phyloP scores from a whole-genome alignment of 345 rosid species.

The Syzygium aromaticum region DNA sequence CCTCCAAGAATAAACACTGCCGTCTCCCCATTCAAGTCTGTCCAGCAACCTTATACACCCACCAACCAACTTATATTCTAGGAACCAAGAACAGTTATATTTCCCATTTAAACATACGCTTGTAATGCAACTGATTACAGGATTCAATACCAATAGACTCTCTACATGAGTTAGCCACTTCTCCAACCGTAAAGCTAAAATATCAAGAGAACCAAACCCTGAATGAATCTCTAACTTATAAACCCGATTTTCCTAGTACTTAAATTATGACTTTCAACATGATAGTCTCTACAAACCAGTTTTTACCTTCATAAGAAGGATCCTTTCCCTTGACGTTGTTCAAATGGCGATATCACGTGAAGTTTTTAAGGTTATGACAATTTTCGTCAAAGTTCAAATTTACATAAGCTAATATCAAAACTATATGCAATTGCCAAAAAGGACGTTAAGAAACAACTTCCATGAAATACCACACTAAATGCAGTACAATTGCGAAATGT shows the following conservation, averaged over 20 bases:
- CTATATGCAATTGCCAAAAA: neutral
- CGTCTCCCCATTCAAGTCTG: neutral
- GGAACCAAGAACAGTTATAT: neutral
- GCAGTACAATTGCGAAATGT: neutral
- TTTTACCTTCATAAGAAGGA: neutral
- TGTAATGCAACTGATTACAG: neutral
- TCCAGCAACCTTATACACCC: neutral
- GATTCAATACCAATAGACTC: neutral
- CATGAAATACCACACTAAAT: too few species aligned
- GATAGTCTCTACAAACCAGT: neutral
- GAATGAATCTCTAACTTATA: neutral
- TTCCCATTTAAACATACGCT: neutral
- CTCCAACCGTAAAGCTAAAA: neutral
- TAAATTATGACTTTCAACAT: neutral
- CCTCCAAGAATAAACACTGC: neutral
- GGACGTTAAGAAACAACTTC: neutral
- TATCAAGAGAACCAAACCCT: neutral
- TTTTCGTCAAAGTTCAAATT: neutral
- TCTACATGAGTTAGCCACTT: neutral
- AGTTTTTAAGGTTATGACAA: neutral
- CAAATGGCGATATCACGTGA: neutral
- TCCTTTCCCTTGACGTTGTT: neutral
- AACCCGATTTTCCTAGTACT: neutral
- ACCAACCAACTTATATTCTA: neutral
- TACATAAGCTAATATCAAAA: neutral